A percentile compares a stretch with the other conserved stretches of the same genome.
These are phyloP conservation scores for Stephanodiscus minutulus DNA, from an alignment of 108 stramenopile genomes.

Conservation along the genomic window DNA sequence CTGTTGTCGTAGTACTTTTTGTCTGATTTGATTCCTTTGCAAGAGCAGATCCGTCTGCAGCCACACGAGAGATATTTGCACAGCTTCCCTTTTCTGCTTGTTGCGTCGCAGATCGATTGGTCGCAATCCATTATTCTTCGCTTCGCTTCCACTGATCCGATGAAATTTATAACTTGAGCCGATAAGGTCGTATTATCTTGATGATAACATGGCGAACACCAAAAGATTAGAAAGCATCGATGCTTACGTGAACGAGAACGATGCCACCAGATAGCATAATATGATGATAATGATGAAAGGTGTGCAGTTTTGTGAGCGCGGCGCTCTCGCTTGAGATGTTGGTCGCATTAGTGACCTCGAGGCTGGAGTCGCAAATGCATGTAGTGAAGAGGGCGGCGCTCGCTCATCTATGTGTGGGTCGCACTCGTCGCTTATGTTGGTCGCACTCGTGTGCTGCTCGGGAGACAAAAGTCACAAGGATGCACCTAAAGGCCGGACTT, in stretches of 20 bases:
- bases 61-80: conserved; percentile 15
- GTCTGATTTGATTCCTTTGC: conserved; percentile 3
- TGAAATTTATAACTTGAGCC: not conserved
- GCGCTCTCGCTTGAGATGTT: not conserved
- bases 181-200: not conserved
- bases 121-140: not conserved
- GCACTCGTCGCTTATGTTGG: no score
- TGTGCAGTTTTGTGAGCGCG: not conserved
- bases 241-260: not conserved
- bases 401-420: no score
- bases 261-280: not conserved
- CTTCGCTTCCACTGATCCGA: not conserved
- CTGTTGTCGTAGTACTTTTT: conserved; percentile 1
- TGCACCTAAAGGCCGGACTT: no score
- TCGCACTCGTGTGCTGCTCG: no score
- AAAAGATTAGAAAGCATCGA: not conserved
- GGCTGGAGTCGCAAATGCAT: no score
- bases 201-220: not conserved
- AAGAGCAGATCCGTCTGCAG: conserved; percentile 15
- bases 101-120: not conserved
- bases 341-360: no score
- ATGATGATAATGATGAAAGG: not conserved
- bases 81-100: not conserved
- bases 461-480: no score
- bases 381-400: no score